Evolutionary conservation across 1,284 basidiomycete species (phyloP).

Genomic region (Malassezia psittaci): DNA sequence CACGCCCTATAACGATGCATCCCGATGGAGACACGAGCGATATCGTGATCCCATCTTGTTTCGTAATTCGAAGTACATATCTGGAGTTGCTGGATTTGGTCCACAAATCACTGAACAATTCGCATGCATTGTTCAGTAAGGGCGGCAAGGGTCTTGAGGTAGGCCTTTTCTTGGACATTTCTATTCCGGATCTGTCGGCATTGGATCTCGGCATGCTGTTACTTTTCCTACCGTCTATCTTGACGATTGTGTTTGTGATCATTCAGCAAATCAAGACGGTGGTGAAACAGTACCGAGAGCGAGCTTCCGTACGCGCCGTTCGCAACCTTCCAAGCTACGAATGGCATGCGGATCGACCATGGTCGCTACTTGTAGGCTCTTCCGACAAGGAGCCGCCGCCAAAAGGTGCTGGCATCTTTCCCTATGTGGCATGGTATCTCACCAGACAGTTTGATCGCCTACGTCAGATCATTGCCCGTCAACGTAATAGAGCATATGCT

Average conservation of each 20-base stretch:
- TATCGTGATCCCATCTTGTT: conserved; percentile 40
- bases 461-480: not conserved
- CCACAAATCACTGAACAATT: conserved; percentile 19
- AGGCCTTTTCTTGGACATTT: conserved; percentile 35
- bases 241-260: conserved; percentile 39
- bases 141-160: conserved; percentile 27
- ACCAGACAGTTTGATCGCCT: not conserved
- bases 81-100: conserved; percentile 37
- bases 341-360: conserved; percentile 18
- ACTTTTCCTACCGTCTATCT: conserved; percentile 40
- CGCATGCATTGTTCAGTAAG: not conserved
- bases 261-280: conserved; percentile 33
- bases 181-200: conserved; percentile 32
- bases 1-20: conserved; percentile 43
- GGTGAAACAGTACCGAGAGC: conserved; percentile 35
- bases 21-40: conserved; percentile 39
- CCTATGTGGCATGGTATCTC: not conserved
- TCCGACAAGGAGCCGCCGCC: not conserved
- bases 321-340: conserved; percentile 38
- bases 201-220: conserved; percentile 40
- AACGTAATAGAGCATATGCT: not conserved
- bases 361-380: not conserved
- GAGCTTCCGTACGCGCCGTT: conserved; percentile 39
- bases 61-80: conserved; percentile 42
- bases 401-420: not conserved